Base-by-base conservation (phyloP, 148 eudicot genomes). In the Talinum fruticosum region DNA sequence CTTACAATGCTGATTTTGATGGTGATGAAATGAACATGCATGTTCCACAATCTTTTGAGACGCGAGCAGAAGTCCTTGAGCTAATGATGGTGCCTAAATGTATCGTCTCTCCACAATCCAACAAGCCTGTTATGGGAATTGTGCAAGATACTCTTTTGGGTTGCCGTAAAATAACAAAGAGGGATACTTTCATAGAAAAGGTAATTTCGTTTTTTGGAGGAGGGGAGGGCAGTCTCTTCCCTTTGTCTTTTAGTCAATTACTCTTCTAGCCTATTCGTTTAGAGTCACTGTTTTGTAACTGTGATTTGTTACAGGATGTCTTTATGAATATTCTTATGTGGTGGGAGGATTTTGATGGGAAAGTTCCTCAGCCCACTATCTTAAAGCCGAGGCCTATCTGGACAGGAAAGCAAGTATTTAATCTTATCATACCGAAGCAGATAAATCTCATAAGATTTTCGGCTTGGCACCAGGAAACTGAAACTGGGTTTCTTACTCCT, bases 11-110 rank as follows among this genome's bases (percentile, higher is more conserved):
- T 81, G 99, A 96, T 90, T 96, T 96, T 81, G 99, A 96, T 85
- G 99, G 99, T 70, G 99, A 96, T 87, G 99, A 96, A 81, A 96
- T 96, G 99, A 96, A 96, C 81, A 96, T 96, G 99, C 99, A 96
- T 65, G 99, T 96, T 54, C 99, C 99, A 28, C 99, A 96, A 82
- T 96, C 99, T 57, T 96, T 96, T 83, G 99, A 96, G 85, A 91
- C 99, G 29, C 90, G 99, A 77, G 99, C 99, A 71, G 99, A 96
- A 83, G 99, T 96, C 76, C 84, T 90, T 74, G 99, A 96, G 88
- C 88, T 96, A 30, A 96, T 96, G 99, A 88, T 96, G 97, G 99
- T 96, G 78, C 99, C 99, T 18, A 96, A 96, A 80, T 96, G 99
- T 80, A 93, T 96, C 23, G 99, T 96, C 38, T 96, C 99, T 33